phyloP scores from a whole-genome alignment of 306 rosid species.

The Macrotyloma uniflorum region DNA sequence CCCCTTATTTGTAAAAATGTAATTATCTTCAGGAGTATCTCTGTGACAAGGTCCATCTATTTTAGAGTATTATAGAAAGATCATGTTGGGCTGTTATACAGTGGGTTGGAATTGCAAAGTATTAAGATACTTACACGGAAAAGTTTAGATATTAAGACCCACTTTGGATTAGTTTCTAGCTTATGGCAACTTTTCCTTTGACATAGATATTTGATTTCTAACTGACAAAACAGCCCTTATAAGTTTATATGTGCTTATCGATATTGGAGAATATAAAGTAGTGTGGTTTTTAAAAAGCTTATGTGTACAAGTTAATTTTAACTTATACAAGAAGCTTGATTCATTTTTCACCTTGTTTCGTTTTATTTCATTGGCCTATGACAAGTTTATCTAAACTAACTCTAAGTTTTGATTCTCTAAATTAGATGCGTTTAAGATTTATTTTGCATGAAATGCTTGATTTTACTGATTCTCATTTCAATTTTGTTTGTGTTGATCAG shows the following conservation, averaged over 20 bases:
- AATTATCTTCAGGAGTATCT: not conserved
- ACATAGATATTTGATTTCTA: not conserved
- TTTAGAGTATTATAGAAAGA: not conserved
- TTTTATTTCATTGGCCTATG: not conserved
- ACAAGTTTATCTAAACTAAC: not conserved
- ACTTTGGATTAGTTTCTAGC: not conserved
- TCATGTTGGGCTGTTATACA: not conserved
- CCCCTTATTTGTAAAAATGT: not conserved
- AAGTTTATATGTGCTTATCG: not conserved
- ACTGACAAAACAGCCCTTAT: not conserved
- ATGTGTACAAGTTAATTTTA: not conserved
- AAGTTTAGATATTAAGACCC: not conserved
- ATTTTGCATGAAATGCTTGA: not conserved
- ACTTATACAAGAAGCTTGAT: not conserved
- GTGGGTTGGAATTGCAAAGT: not conserved
- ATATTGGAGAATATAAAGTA: not conserved
- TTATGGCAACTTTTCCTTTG: not conserved
- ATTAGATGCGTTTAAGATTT: not conserved
- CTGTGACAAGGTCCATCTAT: not conserved
- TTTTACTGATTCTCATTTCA: conserved; percentile 7
- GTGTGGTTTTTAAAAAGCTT: not conserved
- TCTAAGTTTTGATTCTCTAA: not conserved
- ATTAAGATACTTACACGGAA: not conserved
- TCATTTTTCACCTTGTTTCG: not conserved
- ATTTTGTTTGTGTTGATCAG: conserved; percentile 51